Evolutionary conservation across 1,284 basidiomycete species (phyloP).

Genomic region (Moesziomyces parantarcticus): DNA sequence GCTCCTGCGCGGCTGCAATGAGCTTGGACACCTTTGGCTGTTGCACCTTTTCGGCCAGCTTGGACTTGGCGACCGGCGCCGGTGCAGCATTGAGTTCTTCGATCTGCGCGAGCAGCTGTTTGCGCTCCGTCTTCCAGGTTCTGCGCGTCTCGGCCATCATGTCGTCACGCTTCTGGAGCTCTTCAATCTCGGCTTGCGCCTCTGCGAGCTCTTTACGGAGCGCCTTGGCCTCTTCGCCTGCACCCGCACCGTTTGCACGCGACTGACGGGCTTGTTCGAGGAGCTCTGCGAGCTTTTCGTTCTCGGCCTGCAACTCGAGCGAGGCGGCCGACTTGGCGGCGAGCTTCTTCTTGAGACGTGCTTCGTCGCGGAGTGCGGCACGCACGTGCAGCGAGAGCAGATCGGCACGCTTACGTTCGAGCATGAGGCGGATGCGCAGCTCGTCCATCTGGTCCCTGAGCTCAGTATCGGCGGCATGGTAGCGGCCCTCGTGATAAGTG

Average conservation of each 20-base stretch:
- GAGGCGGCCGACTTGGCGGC: slow-evolving; percentile 13
- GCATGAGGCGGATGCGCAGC: slow-evolving; percentile 38
- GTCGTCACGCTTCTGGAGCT: slow-evolving; percentile 28
- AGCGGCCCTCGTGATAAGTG: slow-evolving; percentile 26
- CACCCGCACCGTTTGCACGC: slow-evolving; percentile 1
- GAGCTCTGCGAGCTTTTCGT: slow-evolving; percentile 25
- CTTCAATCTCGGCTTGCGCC: slow-evolving; percentile 31
- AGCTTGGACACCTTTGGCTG: slow-evolving; percentile 16
- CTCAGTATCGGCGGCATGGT: slow-evolving; percentile 27
- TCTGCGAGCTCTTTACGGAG: slow-evolving; percentile 23
- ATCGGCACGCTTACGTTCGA: slow-evolving; percentile 44
- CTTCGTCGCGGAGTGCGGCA: slow-evolving; percentile 15
- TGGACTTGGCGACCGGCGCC: slow-evolving; percentile 4
- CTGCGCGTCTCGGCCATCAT: slow-evolving; percentile 48
- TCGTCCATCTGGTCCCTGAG: slow-evolving; percentile 39
- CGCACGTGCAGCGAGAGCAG: slow-evolving; percentile 31
- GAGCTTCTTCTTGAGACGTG: slow-evolving; percentile 31
- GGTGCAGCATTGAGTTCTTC: slow-evolving; percentile 23
- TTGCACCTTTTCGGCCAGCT: slow-evolving; percentile 1
- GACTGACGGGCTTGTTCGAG: slow-evolving; percentile 20
- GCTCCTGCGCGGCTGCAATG: slow-evolving; percentile 9
- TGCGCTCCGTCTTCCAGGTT: slow-evolving; percentile 40
- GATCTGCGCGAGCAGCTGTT: slow-evolving; percentile 28
- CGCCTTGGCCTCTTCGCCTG: not conserved
- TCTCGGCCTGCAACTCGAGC: slow-evolving; percentile 23